Conservation (phyloP, 495 filamentous ascomycete species). For the Trichoderma reesei region DNA sequence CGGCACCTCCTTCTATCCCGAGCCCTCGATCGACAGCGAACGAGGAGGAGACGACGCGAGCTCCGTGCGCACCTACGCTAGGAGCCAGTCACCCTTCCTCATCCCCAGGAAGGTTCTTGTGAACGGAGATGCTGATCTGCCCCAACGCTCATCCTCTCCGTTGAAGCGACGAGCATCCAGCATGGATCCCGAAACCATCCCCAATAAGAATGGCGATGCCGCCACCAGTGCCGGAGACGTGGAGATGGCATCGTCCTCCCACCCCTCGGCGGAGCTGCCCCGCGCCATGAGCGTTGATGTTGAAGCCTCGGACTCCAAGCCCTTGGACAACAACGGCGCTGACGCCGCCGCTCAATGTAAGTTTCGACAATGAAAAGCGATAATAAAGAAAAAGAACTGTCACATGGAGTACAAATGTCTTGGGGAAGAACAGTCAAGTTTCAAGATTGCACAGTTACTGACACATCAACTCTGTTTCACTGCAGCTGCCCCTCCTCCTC, state of each 20-base stretch:
- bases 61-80: not conserved
- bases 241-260: not conserved
- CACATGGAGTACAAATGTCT: not conserved
- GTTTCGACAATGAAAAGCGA: not conserved
- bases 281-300: conserved; percentile 14
- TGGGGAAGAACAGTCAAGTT: not conserved
- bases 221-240: conserved; percentile 13
- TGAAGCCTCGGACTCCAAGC: conserved; percentile 12
- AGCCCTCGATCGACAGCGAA: conserved; percentile 57
- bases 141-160: conserved; percentile 44
- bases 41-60: conserved; percentile 37
- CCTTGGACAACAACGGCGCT: not conserved
- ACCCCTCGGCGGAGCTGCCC: conserved; percentile 16
- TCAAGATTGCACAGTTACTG: not conserved
- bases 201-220: conserved; percentile 34
- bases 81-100: conserved; percentile 34
- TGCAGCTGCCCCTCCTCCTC: conserved; percentile 25
- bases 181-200: conserved; percentile 35
- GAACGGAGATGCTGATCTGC: conserved; percentile 40
- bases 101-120: conserved; percentile 39
- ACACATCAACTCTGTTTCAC: not conserved
- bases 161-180: conserved; percentile 46
- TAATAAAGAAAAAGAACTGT: not conserved
- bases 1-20: conserved; percentile 57
- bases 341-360: not conserved